Base-by-base conservation (phyloP, 805 yeast genomes). In the Pichia californica region DNA sequence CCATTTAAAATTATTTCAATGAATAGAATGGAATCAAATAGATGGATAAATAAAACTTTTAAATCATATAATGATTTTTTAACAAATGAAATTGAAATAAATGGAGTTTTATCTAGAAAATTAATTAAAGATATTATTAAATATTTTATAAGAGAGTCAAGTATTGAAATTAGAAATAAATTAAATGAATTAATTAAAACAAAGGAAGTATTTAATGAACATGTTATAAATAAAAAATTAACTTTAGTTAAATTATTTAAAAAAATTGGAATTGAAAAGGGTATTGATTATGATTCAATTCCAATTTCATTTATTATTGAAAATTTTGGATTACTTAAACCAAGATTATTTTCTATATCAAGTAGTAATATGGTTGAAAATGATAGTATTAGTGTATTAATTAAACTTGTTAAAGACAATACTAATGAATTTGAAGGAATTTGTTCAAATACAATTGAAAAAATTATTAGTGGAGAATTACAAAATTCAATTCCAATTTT, bases 301-400 rank as follows among this genome's bases (percentile, higher is more conserved):
- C 96, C 97, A 18, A 77, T 88, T 66, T 81, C 83, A 45, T 83
- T 88, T 58, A 64, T 91, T 30, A 67, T 89, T 52, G 98, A 89
- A 67, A 69, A 80, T 33, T 62, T 91, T 44, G 77, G 89, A 33
- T 81, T 77, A 51, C 68, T 91, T 56, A 86, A 81, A 59, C 95
- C 97, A 32, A 83, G 98, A 61, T 88, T 81, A 65, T 89, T 89
- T 66, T 91, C 97, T 15, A 91, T 89, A 51, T 85, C 96, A 1
- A 88, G 96, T 1, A 85, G 96, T 8, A 48, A 46, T 25, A 74
- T 88, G 3, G 59, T 72, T 37, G 69, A 74, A 36, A 86, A 83
- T 51, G 79, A 81, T 20, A 67, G 67, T 15, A 73, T 84, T 41
- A 82, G 83, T 49, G 70, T 88, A 41, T 83, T 96, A 14, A 91